A percentile compares a stretch with the other conserved stretches of the same genome.
phyloP scores from a whole-genome alignment of 257 asterid species.

The Lithospermum erythrorhizon region DNA sequence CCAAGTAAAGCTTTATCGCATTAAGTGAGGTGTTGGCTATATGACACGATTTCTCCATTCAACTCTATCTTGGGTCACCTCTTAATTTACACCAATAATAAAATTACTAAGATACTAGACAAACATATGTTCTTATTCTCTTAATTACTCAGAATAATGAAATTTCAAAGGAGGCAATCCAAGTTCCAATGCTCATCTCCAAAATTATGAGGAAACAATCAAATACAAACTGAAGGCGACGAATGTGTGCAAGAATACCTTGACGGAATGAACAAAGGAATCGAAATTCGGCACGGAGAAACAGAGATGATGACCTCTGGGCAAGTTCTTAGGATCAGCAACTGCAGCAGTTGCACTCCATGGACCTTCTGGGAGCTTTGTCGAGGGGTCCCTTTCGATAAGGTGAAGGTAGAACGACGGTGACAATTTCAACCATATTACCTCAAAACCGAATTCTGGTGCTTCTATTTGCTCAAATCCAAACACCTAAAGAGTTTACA shows the following conservation, averaged over 20 bases:
- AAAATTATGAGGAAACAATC: neutral
- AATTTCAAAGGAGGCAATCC: neutral
- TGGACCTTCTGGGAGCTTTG: slow-evolving; percentile 78
- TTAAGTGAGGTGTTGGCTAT: too few species aligned
- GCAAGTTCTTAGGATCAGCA: slow-evolving; percentile 48
- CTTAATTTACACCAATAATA: too few species aligned
- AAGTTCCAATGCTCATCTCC: neutral
- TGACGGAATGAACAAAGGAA: slow-evolving; percentile 44
- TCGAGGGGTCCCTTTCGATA: slow-evolving; percentile 67
- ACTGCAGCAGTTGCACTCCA: slow-evolving; percentile 42
- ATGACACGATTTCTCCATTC: too few species aligned
- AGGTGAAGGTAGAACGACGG: slow-evolving; percentile 62
- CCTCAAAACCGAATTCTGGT: slow-evolving; percentile 56
- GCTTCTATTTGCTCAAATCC: slow-evolving; percentile 73
- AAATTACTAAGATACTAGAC: too few species aligned
- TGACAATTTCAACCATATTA: slow-evolving; percentile 72
- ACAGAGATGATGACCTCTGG: slow-evolving; percentile 83
- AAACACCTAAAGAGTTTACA: slow-evolving; percentile 28
- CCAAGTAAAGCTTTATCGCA: too few species aligned
- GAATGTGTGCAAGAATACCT: slow-evolving; percentile 25
- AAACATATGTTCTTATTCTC: too few species aligned
- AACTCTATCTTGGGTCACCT: too few species aligned
- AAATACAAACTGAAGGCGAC: too few species aligned
- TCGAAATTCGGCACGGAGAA: slow-evolving; percentile 56
- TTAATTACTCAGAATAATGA: too few species aligned